Conservation (phyloP, 495 filamentous ascomycete genomes). For the Hypoxylon trugodes region DNA sequence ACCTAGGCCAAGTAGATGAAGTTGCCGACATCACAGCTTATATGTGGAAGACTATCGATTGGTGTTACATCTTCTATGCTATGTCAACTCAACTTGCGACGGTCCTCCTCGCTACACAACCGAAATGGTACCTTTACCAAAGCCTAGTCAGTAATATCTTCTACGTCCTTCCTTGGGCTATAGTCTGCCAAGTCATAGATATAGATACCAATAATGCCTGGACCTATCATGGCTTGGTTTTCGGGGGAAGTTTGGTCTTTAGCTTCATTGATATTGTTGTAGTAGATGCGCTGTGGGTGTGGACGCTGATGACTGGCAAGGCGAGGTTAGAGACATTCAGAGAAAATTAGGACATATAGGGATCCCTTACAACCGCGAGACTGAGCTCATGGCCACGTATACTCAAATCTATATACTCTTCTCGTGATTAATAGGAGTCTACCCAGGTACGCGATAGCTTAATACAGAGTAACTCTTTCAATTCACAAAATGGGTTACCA, state of each 20-base stretch:
- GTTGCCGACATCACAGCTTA: conserved; percentile 69
- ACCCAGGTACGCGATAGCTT: too few species aligned
- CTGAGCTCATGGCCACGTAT: too few species aligned
- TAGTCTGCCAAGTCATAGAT: conserved; percentile 60
- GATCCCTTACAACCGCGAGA: too few species aligned
- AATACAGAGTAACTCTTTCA: too few species aligned
- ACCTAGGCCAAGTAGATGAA: conserved; percentile 59
- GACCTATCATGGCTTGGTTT: conserved; percentile 72
- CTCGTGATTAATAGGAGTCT: too few species aligned
- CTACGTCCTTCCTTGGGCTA: conserved; percentile 76
- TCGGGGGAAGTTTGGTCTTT: conserved; percentile 76
- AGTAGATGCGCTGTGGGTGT: conserved; percentile 63
- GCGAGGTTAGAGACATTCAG: conserved; percentile 41
- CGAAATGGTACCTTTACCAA: conserved; percentile 74
- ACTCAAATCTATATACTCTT: too few species aligned
- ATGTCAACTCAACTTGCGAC: conserved; percentile 69
- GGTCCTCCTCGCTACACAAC: conserved; percentile 69
- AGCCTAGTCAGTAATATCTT: conserved; percentile 69
- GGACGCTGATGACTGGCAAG: conserved; percentile 62
- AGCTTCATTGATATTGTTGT: conserved; percentile 64
- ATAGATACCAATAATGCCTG: conserved; percentile 66
- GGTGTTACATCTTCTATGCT: conserved; percentile 82
- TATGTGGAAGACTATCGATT: conserved; percentile 78
- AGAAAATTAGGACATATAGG: conserved; percentile 9
- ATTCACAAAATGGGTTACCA: too few species aligned